Percentiles rank a stretch among this genome's conserved stretches.
These are phyloP conservation scores for Candida ascalaphidarum DNA, from an alignment of 805 yeast species.

Conservation along the genomic window DNA sequence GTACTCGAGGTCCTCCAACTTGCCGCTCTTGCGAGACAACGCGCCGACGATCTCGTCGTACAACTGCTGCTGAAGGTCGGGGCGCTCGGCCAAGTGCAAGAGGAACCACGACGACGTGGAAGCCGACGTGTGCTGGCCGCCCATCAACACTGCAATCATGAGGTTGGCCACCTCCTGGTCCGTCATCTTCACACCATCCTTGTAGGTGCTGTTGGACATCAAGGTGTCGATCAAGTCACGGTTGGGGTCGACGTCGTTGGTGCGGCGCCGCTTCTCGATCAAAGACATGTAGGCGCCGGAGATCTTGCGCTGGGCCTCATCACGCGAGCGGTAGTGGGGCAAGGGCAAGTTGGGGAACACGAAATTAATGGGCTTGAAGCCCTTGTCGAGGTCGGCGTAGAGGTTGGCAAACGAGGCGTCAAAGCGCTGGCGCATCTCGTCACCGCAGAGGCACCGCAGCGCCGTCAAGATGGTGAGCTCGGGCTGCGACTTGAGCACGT, in stretches of 20 bases:
- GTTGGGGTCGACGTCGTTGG: constrained; percentile 65
- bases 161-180: constrained; percentile 92
- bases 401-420: constrained; percentile 77
- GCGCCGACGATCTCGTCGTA: constrained; percentile 66
- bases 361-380: constrained; percentile 92
- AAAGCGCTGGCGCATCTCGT: constrained; percentile 79
- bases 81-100: constrained; percentile 82
- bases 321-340: constrained; percentile 78
- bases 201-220: constrained; percentile 75
- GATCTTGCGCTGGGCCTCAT: constrained; percentile 77
- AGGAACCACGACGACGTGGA: constrained; percentile 94
- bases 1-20: constrained; percentile 54
- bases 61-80: constrained; percentile 76
- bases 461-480: constrained; percentile 97
- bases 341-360: constrained; percentile 92
- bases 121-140: constrained; percentile 98
- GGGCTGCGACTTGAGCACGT: constrained; percentile 81
- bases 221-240: constrained; percentile 87
- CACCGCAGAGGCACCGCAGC: constrained; percentile 82
- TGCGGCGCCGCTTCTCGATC: constrained; percentile 62
- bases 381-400: constrained; percentile 89
- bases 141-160: constrained; percentile 94
- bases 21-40: constrained; percentile 36
- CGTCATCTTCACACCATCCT: constrained; percentile 90
- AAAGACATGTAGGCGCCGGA: constrained; percentile 74